Percentiles rank a stretch among this genome's conserved stretches.
Conservation (phyloP, 495 filamentous ascomycete genomes). For the Talaromyces wortmannii region DNA sequence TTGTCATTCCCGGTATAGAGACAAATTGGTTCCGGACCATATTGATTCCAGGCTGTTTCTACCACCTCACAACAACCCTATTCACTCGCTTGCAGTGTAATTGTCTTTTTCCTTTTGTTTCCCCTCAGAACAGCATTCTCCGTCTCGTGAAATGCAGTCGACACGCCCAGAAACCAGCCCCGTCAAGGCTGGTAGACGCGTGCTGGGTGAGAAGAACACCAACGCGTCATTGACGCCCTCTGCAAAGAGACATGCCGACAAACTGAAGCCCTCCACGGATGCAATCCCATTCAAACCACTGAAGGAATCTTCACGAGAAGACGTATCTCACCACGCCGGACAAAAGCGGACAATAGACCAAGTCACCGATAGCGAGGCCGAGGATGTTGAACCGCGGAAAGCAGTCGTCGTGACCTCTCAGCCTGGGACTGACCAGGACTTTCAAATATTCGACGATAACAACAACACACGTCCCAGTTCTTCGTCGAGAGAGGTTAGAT, state of each 20-base stretch:
- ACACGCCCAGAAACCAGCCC: conserved; percentile 25
- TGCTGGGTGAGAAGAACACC: conserved; percentile 36
- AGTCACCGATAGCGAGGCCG: conserved; percentile 16
- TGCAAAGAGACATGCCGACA: conserved; percentile 11
- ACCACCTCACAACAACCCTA: not conserved
- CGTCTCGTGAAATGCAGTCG: conserved; percentile 16
- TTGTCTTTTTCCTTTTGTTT: not conserved
- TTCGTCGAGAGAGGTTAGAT: not conserved
- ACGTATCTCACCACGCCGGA: conserved; percentile 25
- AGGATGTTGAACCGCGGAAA: conserved; percentile 1
- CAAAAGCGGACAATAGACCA: conserved; percentile 38
- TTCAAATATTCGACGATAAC: conserved; percentile 1
- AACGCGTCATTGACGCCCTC: conserved; percentile 41
- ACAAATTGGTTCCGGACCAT: not conserved
- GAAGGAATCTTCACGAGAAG: not conserved
- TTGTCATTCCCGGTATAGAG: too few species aligned
- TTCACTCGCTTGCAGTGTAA: not conserved
- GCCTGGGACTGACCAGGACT: not conserved
- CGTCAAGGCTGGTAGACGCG: conserved; percentile 34
- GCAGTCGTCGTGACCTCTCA: not conserved
- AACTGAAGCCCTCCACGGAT: not conserved
- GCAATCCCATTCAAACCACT: not conserved
- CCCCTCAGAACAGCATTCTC: not conserved
- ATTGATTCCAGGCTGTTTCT: not conserved
- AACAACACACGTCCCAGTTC: not conserved